phyloP scores from a whole-genome alignment of 108 stramenopile species.

The Cyclotella cryptica region DNA sequence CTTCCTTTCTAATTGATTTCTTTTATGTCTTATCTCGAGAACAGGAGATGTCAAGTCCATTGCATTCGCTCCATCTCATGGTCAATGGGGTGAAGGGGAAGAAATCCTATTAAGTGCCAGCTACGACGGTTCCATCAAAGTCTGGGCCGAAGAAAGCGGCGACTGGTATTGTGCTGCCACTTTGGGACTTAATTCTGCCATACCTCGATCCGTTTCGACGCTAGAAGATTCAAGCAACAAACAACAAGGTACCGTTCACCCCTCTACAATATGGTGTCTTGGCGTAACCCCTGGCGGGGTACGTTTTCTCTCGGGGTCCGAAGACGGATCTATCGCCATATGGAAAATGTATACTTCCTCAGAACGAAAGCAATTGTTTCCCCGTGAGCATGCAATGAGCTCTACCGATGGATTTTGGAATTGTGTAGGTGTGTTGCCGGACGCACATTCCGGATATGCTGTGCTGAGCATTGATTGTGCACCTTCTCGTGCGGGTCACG shows the following conservation, averaged over 20 bases:
- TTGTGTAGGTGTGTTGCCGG: slow-evolving; percentile 73
- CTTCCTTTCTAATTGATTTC: neutral
- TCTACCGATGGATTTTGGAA: slow-evolving; percentile 66
- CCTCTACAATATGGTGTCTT: slow-evolving; percentile 91
- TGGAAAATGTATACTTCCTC: slow-evolving; percentile 71
- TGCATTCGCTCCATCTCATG: slow-evolving; percentile 84
- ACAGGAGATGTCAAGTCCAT: slow-evolving; percentile 92
- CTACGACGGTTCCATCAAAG: slow-evolving; percentile 93
- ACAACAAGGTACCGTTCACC: slow-evolving; percentile 55
- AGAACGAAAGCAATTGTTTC: slow-evolving; percentile 45
- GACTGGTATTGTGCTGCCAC: slow-evolving; percentile 95
- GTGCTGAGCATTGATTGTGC: slow-evolving; percentile 86
- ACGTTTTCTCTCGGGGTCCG: slow-evolving; percentile 81
- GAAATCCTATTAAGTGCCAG: slow-evolving; percentile 84
- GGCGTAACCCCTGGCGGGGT: slow-evolving; percentile 81
- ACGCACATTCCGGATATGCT: slow-evolving; percentile 68
- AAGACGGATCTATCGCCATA: slow-evolving; percentile 77
- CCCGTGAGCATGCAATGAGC: neutral
- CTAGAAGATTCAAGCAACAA: neutral
- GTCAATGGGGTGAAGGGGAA: slow-evolving; percentile 82
- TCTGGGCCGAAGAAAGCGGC: slow-evolving; percentile 96
- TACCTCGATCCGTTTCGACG: neutral
- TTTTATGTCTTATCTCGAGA: neutral
- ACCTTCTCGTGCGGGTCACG: slow-evolving; percentile 75
- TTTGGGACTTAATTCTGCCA: slow-evolving; percentile 36